phyloP scores from a whole-genome alignment of 805 yeast species.

The Candida dajiaensis region DNA sequence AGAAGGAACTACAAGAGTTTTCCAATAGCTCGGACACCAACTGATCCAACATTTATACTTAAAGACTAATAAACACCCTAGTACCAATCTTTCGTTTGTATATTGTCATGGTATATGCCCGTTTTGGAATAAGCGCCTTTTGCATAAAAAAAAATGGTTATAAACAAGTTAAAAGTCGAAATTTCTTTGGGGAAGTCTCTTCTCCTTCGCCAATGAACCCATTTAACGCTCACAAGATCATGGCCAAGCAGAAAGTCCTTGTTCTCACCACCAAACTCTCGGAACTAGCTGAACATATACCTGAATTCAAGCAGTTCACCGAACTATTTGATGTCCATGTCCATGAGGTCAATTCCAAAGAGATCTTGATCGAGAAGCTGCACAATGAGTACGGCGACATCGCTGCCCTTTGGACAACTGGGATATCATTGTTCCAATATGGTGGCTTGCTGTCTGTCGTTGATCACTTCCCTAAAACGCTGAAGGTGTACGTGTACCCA shows the following conservation, averaged over 20 bases:
- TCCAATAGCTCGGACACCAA: neutral
- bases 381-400: constrained; percentile 32
- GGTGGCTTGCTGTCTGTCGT: constrained; percentile 42
- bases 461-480: constrained; percentile 38
- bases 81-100: no score
- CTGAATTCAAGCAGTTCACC: constrained; percentile 40
- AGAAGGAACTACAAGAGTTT: neutral
- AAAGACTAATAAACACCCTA: no score
- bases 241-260: constrained; percentile 19
- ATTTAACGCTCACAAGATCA: neutral
- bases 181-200: no score
- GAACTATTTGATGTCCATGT: constrained; percentile 32
- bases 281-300: constrained; percentile 40
- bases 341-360: constrained; percentile 36
- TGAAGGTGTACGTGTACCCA: constrained; percentile 47
- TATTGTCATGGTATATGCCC: no score
- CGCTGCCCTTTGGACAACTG: constrained; percentile 49
- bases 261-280: constrained; percentile 24
- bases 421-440: constrained; percentile 37
- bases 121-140: no score
- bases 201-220: neutral
- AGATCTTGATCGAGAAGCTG: constrained; percentile 38
- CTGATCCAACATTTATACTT: neutral
- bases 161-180: no score
- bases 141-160: no score